Percentiles rank a stretch among this genome's conserved stretches.
Conservation (phyloP, 495 filamentous ascomycete species). For the Xylaria scruposa region DNA sequence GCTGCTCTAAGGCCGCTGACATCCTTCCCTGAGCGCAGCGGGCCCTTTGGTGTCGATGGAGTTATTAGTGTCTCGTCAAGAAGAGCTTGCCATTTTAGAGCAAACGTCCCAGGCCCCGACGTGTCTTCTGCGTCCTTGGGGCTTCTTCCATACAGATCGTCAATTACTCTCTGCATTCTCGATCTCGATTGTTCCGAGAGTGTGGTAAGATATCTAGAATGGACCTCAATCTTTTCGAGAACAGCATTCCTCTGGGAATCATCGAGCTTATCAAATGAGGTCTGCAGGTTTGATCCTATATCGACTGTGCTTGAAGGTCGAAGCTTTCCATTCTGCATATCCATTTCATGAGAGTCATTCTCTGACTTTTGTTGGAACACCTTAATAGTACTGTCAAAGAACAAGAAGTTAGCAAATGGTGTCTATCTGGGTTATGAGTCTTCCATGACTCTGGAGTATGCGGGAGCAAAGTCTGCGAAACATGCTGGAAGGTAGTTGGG, state of each 20-base stretch:
- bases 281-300: conserved; percentile 52
- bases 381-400: conserved; percentile 19
- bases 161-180: conserved; percentile 54
- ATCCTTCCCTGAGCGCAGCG: conserved; percentile 57
- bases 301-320: conserved; percentile 43
- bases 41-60: conserved; percentile 52
- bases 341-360: neutral
- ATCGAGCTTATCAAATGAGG: conserved; percentile 54
- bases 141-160: conserved; percentile 37
- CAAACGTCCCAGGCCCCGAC: conserved; percentile 67
- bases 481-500: neutral
- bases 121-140: conserved; percentile 30
- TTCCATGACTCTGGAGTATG: neutral
- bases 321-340: neutral
- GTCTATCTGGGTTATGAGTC: neutral
- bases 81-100: conserved; percentile 67
- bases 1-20: conserved; percentile 56
- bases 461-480: neutral
- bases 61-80: conserved; percentile 66
- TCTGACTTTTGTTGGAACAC: neutral
- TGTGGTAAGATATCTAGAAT: conserved; percentile 58
- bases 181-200: conserved; percentile 55
- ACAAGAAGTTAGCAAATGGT: conserved; percentile 7
- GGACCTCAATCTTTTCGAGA: conserved; percentile 53
- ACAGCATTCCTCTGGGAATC: conserved; percentile 43